Evolutionary conservation across 805 yeast species (phyloP), one percentile per base, ranked within the genome.

Genomic region (Yamadazyma philogaea): DNA sequence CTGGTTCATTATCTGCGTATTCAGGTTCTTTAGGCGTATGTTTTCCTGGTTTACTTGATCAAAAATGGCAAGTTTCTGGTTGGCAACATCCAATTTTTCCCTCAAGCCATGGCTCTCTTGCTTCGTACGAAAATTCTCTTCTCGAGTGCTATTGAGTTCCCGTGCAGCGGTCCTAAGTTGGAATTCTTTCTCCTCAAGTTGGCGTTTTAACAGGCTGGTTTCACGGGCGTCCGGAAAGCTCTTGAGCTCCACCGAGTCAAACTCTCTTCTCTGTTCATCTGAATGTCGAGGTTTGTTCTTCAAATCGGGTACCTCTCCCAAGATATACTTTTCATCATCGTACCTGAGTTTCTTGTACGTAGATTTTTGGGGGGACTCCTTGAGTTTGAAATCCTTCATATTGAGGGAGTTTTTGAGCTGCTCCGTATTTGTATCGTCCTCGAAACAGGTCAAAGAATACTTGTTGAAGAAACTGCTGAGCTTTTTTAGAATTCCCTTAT

Each of bases 401-500:
- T 22, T n/a, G 11, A 42, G 16, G 8, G 44, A 42, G 11, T 39
- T 36, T 36, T 40, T 44, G 10, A 48, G 34, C 4, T 40, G 42
- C 4, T 37, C 42, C 7, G 45, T 37, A 35, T 46, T 43, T 4
- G 33, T 39, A 11, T 46, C 20, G 26, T 42, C 44, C 18, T 46
- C 53, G 37, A 42, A 49, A 5, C 34, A 37, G 28, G 14, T 22
- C 10, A 49, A 30, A 1, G 49, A 42, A 40, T 49, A 49, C 19
- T 37, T 39, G 24, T 38, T 39, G 32, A 49, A 49, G 16, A 46
- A 42, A n/a, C 17, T 31, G 16, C 37, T 42, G 11, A 49, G 41
- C 37, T 38, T 44, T 12, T 34, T 30, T 8, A 49, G 17, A 8
- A 49, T 24, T 5, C 50, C 44, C 15, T 37, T 40, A 22, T 33